These are phyloP conservation scores for Russula vinacea DNA, from an alignment of 768 basidiomycete species.

Conservation along the genomic window DNA sequence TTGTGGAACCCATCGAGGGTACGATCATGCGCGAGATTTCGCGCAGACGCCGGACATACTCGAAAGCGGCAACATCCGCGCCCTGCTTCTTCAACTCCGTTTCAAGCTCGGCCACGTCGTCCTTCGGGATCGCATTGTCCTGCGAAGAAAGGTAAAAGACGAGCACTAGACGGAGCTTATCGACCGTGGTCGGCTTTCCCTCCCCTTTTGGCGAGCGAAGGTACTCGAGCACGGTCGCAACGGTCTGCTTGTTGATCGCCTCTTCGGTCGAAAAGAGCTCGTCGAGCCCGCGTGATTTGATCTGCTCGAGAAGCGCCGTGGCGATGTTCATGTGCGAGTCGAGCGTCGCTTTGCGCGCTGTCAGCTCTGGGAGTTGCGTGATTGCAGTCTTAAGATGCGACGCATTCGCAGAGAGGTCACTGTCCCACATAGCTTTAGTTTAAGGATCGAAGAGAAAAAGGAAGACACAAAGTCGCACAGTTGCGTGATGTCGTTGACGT, in stretches of 20 bases:
- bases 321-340: slow-evolving; percentile 99
- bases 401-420: slow-evolving; percentile 91
- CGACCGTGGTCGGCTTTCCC: slow-evolving; percentile 62
- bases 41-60: slow-evolving; percentile 86
- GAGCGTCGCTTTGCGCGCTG: slow-evolving; percentile 91
- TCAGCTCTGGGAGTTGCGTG: slow-evolving; percentile 93
- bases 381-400: slow-evolving; percentile 95
- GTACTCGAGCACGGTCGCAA: slow-evolving; percentile 78
- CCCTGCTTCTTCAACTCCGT: slow-evolving; percentile 80
- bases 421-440: slow-evolving; percentile 30
- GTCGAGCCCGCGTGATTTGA: slow-evolving; percentile 92
- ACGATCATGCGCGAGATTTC: slow-evolving; percentile 93
- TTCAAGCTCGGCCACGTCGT: slow-evolving; percentile 85
- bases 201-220: slow-evolving; percentile 71
- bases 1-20: slow-evolving; percentile 58
- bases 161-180: slow-evolving; percentile 92
- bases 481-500: slow-evolving; percentile 92
- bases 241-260: slow-evolving; percentile 81
- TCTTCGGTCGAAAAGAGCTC: slow-evolving; percentile 98
- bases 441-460: neutral
- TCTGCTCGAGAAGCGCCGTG: slow-evolving; percentile 88
- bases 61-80: slow-evolving; percentile 77
- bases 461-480: slow-evolving; percentile 54
- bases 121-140: slow-evolving; percentile 77
- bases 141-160: slow-evolving; percentile 90